phyloP scores from a whole-genome alignment of 352 stramenopile genomes.

The Globisporangium viniferum region DNA sequence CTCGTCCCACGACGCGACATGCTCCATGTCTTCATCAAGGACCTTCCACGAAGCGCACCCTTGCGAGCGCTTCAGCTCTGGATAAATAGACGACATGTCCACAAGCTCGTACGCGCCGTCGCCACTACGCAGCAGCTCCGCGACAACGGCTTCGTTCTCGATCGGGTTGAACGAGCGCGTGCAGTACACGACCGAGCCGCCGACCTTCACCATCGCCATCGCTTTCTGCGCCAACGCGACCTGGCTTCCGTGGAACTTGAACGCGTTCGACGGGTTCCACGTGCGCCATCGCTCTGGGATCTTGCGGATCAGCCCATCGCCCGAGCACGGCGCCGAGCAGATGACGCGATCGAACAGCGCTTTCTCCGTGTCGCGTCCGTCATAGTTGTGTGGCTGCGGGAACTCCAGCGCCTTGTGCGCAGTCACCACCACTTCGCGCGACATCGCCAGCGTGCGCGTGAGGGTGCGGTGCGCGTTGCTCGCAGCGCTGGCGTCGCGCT shows the following conservation, averaged over 20 bases:
- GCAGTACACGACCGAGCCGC: constrained; percentile 62
- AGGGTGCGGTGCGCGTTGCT: constrained; percentile 54
- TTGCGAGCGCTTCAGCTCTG: constrained; percentile 34
- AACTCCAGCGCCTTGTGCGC: constrained; percentile 75
- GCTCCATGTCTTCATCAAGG: constrained; percentile 38
- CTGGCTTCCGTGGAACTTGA: constrained; percentile 57
- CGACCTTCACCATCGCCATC: constrained; percentile 43
- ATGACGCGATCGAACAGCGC: constrained; percentile 71
- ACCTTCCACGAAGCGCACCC: constrained; percentile 61
- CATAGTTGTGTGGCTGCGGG: constrained; percentile 27
- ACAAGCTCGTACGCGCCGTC: constrained; percentile 60
- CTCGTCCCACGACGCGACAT: constrained; percentile 51
- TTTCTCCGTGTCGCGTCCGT: constrained; percentile 15
- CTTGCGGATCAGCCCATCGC: constrained; percentile 77
- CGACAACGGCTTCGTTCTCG: constrained; percentile 84
- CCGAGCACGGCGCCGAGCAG: constrained; percentile 73
- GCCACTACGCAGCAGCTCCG: constrained; percentile 54
- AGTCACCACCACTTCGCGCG: constrained; percentile 54
- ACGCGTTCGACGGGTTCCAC: constrained; percentile 53
- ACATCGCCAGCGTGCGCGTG: constrained; percentile 47
- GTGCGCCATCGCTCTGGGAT: constrained; percentile 78
- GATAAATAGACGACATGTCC: constrained; percentile 36
- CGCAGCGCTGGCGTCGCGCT: constrained; percentile 51
- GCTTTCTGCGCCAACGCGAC: constrained; percentile 80
- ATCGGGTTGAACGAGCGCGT: constrained; percentile 83